Evolutionary conservation across 2,329 filamentous ascomycete genomes (phyloP), one percentile per base, ranked within the genome.

Genomic region (Sclerotiophoma versabilis): DNA sequence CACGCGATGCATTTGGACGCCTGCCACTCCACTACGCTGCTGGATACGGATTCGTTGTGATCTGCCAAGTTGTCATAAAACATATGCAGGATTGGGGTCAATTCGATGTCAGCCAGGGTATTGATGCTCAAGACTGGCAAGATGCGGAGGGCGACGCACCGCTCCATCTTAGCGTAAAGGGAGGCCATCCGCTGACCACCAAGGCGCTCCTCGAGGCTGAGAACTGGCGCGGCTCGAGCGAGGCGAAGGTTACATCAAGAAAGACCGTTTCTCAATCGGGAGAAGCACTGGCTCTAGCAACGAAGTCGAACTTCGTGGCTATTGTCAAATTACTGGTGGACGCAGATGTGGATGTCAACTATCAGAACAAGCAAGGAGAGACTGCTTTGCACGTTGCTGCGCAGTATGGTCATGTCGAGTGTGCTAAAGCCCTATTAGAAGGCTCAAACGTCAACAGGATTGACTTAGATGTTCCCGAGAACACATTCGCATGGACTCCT

Each of bases 401-500:
- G 49, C 87, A 93, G 37, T 95, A 93, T 67, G 92, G 92, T 14
- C 90, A 96, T 69, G 83, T 85, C 14, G 84, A 92, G 57, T 98
- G 93, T 71, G 91, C 91, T 12, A 85, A 82, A 54, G 86, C 91
- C 19, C 79, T 99, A 19, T 75, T 98, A 2, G 81, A 87, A 14
- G 91, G 90, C 2, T 88, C 85, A 0, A 76, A 81, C 5, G 80
- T 84, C 36, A 90, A 95, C 63, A 91, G 88, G 68, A 87, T 88
- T 0, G 79, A 97, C 58, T 79, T 92, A 0, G 89, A 96, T 65
- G 78, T 96, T 29, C 78, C 84, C 0, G 95, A 99, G 70, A 90
- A 89, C 48, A 89, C 89, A 0, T 98, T 96, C 70, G 87, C 89
- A 3, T 99, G 95, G 93, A 97, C 95, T 0, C 91, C 95, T n/a